Evolutionary conservation across 169 alveolate species (phyloP), one percentile per base, ranked within the genome.

Genomic region (Eimeria acervulina): DNA sequence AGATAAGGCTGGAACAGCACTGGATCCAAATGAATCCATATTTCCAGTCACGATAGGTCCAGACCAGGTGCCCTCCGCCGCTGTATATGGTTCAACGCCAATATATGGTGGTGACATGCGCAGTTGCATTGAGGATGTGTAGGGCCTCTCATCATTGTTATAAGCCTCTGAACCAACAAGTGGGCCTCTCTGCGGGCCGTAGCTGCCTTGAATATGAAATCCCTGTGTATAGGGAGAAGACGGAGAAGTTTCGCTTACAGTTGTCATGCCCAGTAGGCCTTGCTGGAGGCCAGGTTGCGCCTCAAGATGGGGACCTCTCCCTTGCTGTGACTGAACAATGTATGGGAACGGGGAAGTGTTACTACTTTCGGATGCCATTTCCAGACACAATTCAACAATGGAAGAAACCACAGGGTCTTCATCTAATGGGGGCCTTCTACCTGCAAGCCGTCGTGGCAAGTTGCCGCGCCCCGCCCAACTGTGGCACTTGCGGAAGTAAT

Each of bases 311-410:
- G 74, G 38, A 7, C 38, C 74, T 15, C 1, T 36, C 55, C 8
- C 8, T 72, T 10, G 3, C 51, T 72, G 84, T n/a, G 42, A 1
- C 21, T 28, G 80, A n/a, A n/a, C n/a, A n/a, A n/a, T n/a, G n/a
- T n/a, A n/a, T 8, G 80, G 80, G 7, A 8, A 13, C 28, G 51
- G 28, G 38, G 1, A 61, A 38, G 59, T 0, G 59, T 5, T 38
- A 38, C 55, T 36, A 40, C 38, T 40, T 26, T 74, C 85, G 23
- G 38, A 36, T 42, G 33, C 84, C 84, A 74, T 74, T 55, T 74
- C 85, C 85, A 36, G 59, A 8, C 59, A 74, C 85, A 74, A 40
- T 0, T 74, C 85, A 23, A 74, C 61, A 40, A 74, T 74, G 51
- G 33, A 28, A 28, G 85, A 38, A 33, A 74, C 61, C 61, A 23